phyloP scores from a whole-genome alignment of 495 filamentous ascomycete species.

The Aspergillus mulundensis region DNA sequence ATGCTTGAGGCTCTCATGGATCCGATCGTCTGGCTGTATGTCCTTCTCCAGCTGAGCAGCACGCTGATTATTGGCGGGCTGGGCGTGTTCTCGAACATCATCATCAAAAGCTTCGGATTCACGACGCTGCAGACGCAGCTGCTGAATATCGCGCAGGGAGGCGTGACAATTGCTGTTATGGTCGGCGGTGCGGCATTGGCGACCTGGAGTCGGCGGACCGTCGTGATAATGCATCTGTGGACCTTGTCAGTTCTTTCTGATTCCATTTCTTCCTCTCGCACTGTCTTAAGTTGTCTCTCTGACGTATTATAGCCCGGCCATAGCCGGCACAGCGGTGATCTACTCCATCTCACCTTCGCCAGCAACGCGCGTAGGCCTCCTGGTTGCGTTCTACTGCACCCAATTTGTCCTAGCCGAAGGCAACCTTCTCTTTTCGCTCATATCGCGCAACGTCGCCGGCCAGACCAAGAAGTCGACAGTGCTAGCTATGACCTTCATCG shows the following conservation, averaged over 20 bases:
- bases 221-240: conserved; percentile 25
- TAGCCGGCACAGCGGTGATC: conserved; percentile 20
- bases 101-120: conserved; percentile 33
- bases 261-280: no score
- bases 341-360: conserved; percentile 15
- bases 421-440: conserved; percentile 39
- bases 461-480: conserved; percentile 56
- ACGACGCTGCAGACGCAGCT: conserved; percentile 26
- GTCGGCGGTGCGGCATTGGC: conserved; percentile 15
- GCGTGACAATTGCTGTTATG: conserved; percentile 21
- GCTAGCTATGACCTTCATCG: conserved; percentile 26
- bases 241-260: conserved; percentile 12
- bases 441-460: conserved; percentile 54
- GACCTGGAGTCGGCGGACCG: conserved; percentile 16
- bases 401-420: conserved; percentile 21
- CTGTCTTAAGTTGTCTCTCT: no score
- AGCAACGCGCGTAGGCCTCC: conserved; percentile 17
- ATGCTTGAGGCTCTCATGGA: conserved; percentile 40
- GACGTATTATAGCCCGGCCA: conserved; percentile 15
- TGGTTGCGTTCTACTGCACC: conserved; percentile 27
- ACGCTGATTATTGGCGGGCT: conserved; percentile 27
- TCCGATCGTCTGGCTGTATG: conserved; percentile 31
- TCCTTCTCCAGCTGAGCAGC: conserved; percentile 15
- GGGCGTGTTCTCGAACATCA: conserved; percentile 29
- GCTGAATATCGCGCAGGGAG: conserved; percentile 24